These are phyloP conservation scores for Neobulgaria alba DNA, from an alignment of 2,329 filamentous ascomycete species.

Conservation along the genomic window DNA sequence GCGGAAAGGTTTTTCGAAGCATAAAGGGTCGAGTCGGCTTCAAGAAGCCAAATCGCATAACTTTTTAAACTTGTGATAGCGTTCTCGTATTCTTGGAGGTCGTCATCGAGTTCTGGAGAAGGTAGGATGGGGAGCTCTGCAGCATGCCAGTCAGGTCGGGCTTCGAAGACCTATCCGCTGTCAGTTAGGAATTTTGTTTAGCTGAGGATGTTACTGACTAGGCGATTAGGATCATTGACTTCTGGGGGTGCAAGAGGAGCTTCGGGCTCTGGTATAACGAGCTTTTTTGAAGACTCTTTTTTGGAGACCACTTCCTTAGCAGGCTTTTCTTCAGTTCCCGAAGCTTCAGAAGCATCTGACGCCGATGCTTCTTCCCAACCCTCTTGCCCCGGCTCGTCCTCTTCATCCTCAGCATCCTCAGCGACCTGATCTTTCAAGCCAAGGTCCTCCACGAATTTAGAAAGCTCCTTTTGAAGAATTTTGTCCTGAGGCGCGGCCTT, in stretches of 20 bases:
- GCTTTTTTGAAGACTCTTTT: neutral
- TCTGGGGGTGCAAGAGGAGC: slow-evolving; percentile 1
- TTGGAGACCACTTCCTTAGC: slow-evolving; percentile 3
- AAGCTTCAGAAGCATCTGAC: slow-evolving; percentile 14
- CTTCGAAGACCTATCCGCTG: slow-evolving; percentile 43
- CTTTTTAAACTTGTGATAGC: slow-evolving; percentile 52
- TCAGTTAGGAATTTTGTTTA: slow-evolving; percentile 21
- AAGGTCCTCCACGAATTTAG: slow-evolving; percentile 42
- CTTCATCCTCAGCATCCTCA: slow-evolving; percentile 29
- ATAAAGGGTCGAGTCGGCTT: slow-evolving; percentile 71
- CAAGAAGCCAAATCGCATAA: slow-evolving; percentile 66
- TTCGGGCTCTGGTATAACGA: neutral
- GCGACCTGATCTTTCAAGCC: slow-evolving; percentile 37
- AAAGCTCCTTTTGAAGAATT: slow-evolving; percentile 41
- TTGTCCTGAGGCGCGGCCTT: slow-evolving; percentile 32
- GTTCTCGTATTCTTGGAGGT: slow-evolving; percentile 37
- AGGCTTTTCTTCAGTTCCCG: slow-evolving; percentile 6
- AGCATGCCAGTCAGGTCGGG: slow-evolving; percentile 61
- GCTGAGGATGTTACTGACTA: slow-evolving; percentile 22
- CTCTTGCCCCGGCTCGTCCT: slow-evolving; percentile 30
- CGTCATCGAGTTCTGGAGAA: slow-evolving; percentile 35
- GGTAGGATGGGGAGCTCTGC: slow-evolving; percentile 46
- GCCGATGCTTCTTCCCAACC: slow-evolving; percentile 29
- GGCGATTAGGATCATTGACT: slow-evolving; percentile 24
- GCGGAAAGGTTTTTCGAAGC: slow-evolving; percentile 60